Conservation (phyloP, 176 grass and related monocot genomes). For the Aegilops bicornis region DNA sequence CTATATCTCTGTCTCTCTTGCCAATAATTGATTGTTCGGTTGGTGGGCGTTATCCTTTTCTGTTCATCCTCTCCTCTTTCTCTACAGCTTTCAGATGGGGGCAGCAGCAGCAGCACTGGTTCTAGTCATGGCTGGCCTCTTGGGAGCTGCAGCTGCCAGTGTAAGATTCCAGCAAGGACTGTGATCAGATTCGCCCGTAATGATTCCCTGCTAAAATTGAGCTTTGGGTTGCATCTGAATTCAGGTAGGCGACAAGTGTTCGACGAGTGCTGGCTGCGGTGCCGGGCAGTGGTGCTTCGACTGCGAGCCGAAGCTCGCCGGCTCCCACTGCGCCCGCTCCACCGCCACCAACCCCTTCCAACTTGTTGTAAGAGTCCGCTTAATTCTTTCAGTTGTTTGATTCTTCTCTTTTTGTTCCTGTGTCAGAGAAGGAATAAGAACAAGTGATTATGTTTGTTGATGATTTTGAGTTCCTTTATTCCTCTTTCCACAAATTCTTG, state of each 20-base stretch:
- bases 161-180: constrained; percentile 20
- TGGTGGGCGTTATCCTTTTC: neutral
- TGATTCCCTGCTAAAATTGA: neutral
- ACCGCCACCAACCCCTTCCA: constrained; percentile 56
- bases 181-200: neutral
- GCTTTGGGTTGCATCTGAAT: neutral
- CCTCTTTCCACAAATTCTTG: neutral
- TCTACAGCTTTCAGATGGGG: neutral
- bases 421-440: neutral
- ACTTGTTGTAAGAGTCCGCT: constrained; percentile 46
- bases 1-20: neutral
- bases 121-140: constrained; percentile 1
- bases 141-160: constrained; percentile 34
- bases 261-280: constrained; percentile 47
- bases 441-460: neutral
- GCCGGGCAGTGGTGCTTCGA: constrained; percentile 86
- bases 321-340: constrained; percentile 64
- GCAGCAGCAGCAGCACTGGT: neutral
- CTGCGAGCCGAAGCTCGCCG: constrained; percentile 47
- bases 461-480: neutral
- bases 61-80: neutral
- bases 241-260: constrained; percentile 66
- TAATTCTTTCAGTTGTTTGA: neutral
- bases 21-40: neutral
- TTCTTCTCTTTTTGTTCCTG: neutral